These are phyloP conservation scores for Scenedesmus sp. DNA, from an alignment of 163 green algal genomes.

Conservation along the genomic window DNA sequence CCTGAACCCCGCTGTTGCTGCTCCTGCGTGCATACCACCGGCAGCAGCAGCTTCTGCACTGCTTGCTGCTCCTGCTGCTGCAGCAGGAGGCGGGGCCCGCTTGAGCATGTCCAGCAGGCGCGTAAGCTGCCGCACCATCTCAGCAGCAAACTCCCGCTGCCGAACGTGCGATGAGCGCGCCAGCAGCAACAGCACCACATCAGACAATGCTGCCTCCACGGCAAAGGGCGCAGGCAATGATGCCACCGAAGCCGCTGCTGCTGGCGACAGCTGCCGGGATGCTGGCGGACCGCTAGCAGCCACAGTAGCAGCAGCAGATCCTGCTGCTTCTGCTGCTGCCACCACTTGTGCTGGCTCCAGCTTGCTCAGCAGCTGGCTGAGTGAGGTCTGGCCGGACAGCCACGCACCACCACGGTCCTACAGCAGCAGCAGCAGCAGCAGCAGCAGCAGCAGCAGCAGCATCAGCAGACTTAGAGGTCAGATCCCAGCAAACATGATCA, in stretches of 20 bases:
- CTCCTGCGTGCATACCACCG: background rate
- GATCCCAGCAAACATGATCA: no score
- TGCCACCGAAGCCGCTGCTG: background rate
- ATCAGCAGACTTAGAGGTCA: no score
- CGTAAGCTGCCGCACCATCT: conserved; percentile 32
- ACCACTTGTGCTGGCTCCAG: conserved; percentile 40
- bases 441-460: background rate
- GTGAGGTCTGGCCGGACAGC: conserved; percentile 9
- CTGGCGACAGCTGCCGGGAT: background rate
- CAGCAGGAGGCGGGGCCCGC: background rate
- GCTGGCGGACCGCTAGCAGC: background rate
- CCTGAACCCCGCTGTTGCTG: background rate
- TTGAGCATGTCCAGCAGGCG: conserved; percentile 27
- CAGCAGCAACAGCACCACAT: conserved; percentile 52
- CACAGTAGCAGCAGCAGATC: background rate
- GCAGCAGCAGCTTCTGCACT: background rate
- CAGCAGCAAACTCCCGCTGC: conserved; percentile 49
- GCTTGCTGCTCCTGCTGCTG: background rate
- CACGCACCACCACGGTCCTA: conserved; percentile 38
- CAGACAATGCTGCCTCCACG: conserved; percentile 22
- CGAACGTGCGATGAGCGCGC: background rate
- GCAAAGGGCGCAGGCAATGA: background rate
- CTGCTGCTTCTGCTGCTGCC: conserved; percentile 35
- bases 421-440: background rate
- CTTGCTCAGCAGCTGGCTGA: conserved; percentile 11